These are phyloP conservation scores for Nelumbo lutea DNA, from an alignment of 164 flowering plant species.

Conservation along the genomic window DNA sequence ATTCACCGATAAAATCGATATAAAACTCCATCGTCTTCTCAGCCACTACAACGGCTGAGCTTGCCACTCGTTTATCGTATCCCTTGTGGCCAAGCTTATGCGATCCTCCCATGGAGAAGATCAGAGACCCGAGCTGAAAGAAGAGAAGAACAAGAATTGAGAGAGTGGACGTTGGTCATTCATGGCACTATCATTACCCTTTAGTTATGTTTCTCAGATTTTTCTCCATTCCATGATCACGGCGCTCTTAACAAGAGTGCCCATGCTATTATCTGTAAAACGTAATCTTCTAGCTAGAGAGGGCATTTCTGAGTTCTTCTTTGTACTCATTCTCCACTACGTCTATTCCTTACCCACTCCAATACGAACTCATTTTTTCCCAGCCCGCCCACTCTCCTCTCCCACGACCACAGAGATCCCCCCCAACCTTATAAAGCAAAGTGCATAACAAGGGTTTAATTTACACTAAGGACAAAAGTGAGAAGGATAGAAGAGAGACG, in stretches of 20 bases:
- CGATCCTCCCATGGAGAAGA: too few species aligned
- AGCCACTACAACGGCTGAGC: too few species aligned
- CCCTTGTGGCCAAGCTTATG: too few species aligned
- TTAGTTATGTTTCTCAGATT: conserved; percentile 18
- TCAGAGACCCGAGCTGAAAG: too few species aligned
- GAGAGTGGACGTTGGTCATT: neutral
- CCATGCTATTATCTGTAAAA: conserved; percentile 3
- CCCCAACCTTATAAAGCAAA: conserved; percentile 9
- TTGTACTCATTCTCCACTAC: conserved; percentile 36
- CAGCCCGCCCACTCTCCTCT: conserved; percentile 42
- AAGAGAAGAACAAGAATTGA: too few species aligned
- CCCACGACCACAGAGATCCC: conserved; percentile 24
- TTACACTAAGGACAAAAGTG: conserved; percentile 47
- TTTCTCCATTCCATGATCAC: conserved; percentile 22
- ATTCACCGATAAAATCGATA: too few species aligned
- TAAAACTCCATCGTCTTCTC: too few species aligned
- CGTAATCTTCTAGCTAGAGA: conserved; percentile 9
- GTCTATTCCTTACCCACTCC: conserved; percentile 76
- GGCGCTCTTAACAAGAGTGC: conserved; percentile 3
- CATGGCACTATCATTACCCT: conserved; percentile 34
- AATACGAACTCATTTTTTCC: conserved; percentile 77
- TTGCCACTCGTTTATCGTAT: too few species aligned
- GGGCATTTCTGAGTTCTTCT: conserved; percentile 7
- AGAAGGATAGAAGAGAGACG: conserved; percentile 14
- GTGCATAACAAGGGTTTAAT: conserved; percentile 51